Conservation (phyloP, 1,284 basidiomycete genomes). For the Apiotrichum sp. region DNA sequence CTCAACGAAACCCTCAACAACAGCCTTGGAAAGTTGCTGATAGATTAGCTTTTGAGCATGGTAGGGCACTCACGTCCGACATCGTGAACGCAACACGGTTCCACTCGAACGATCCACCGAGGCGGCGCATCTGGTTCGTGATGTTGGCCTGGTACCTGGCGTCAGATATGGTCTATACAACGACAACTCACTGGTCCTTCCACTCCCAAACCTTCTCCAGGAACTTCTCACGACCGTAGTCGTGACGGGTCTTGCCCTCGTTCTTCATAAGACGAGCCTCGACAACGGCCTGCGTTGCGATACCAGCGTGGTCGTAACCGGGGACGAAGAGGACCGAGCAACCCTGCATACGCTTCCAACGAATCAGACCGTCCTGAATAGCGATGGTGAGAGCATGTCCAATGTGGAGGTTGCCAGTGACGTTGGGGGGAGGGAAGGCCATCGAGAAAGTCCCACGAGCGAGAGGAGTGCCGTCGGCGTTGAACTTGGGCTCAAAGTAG, state of each 20-base stretch:
- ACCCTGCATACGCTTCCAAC: slow-evolving; percentile 96
- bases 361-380: slow-evolving; percentile 81
- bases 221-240: slow-evolving; percentile 90
- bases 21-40: slow-evolving; percentile 74
- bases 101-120: slow-evolving; percentile 96
- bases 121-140: slow-evolving; percentile 77
- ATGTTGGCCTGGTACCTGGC: slow-evolving; percentile 74
- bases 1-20: slow-evolving; percentile 84
- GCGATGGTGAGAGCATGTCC: slow-evolving; percentile 92
- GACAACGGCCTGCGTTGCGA: slow-evolving; percentile 97
- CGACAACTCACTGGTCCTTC: slow-evolving; percentile 80
- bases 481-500: slow-evolving; percentile 78
- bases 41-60: not conserved
- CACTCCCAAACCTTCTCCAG: slow-evolving; percentile 88
- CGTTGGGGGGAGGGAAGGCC: slow-evolving; percentile 93
- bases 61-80: slow-evolving; percentile 62
- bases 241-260: slow-evolving; percentile 78
- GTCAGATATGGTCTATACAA: slow-evolving; percentile 2
- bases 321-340: slow-evolving; percentile 87
- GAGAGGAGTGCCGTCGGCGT: slow-evolving; percentile 53
- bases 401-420: slow-evolving; percentile 93
- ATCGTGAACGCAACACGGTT: slow-evolving; percentile 91
- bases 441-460: slow-evolving; percentile 75
- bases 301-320: slow-evolving; percentile 97
- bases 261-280: slow-evolving; percentile 86